Evolutionary conservation across 768 basidiomycete genomes (phyloP).

Genomic region (Boletus sp.): DNA sequence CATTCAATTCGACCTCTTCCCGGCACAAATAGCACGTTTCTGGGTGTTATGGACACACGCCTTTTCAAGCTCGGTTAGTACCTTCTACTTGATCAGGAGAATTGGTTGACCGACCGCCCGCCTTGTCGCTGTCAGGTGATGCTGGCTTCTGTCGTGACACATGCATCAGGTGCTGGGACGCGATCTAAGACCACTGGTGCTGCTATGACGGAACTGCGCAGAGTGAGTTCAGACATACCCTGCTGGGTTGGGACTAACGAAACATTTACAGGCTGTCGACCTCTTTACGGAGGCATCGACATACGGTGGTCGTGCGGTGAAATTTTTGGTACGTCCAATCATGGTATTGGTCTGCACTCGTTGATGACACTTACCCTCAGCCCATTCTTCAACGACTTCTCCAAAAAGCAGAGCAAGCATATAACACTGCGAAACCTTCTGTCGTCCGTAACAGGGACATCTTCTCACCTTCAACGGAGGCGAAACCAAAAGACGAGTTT

Average conservation of each 20-base stretch:
- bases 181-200: slow-evolving; percentile 68
- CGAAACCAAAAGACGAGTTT: slow-evolving; percentile 62
- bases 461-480: slow-evolving; percentile 48
- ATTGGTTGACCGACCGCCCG: slow-evolving; percentile 1
- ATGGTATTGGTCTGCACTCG: background rate
- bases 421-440: slow-evolving; percentile 45
- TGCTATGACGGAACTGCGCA: slow-evolving; percentile 62
- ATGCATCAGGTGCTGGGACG: slow-evolving; percentile 43
- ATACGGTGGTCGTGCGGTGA: slow-evolving; percentile 64
- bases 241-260: background rate
- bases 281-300: slow-evolving; percentile 63
- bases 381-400: slow-evolving; percentile 64
- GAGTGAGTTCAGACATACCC: slow-evolving; percentile 12
- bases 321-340: slow-evolving; percentile 56
- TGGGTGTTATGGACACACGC: slow-evolving; percentile 76
- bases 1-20: slow-evolving; percentile 49
- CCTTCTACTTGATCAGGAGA: background rate
- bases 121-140: slow-evolving; percentile 50
- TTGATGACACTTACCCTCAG: slow-evolving; percentile 34
- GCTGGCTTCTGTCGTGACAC: slow-evolving; percentile 74
- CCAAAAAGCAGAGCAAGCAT: slow-evolving; percentile 56
- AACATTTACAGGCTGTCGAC: slow-evolving; percentile 44
- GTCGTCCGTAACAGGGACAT: slow-evolving; percentile 51
- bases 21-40: slow-evolving; percentile 58
- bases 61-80: slow-evolving; percentile 60